Evolutionary conservation across 1,139 yeast genomes (phyloP), one percentile per base, ranked within the genome.

Genomic region (Sugiyamaella sp.): DNA sequence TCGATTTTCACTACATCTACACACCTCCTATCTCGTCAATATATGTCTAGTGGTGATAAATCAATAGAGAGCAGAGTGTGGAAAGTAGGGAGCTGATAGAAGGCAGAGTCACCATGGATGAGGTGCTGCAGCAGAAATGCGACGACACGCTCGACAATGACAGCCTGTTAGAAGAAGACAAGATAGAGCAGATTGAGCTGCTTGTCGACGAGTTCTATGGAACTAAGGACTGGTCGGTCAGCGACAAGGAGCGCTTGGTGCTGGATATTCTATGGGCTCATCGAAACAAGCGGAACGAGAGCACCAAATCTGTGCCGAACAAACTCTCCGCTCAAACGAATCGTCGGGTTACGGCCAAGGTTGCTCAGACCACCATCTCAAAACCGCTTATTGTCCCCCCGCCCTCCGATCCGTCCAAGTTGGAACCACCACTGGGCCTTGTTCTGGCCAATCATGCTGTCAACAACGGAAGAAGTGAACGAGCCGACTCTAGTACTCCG

Each of bases 181-280:
- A 67, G 44, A 67, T 74, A 16, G 77, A 74, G 54, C 54, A 56
- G 49, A 63, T 74, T 10, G 76, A 74, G 53, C 67, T 63, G 12
- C 58, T 71, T 2, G 74, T 73, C 17, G 54, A 55, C 3, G 55
- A 54, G 29, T 54, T 58, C 29, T 62, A 58, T 20, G 59, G 60
- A 1, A 51, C 51, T 10, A 49, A 57, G 46, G 35, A 42, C 16
- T 32, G 50, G 32, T 32, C 35, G 17, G 53, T 52, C 3, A 59
- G 27, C 12, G 70, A 53, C 48, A 57, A 56, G 56, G 75, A 60
- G 54, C 63, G 72, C 22, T 49, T 58, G 61, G 74, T 74, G 4
- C 63, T 75, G 57, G 77, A 73, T 46, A 69, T 74, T 14, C 57
- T 75, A 48, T 74, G 78, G 77, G 66, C 63, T 25, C 78, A 74